Conservation (phyloP, 176 grass and related monocot genomes). For the Saccharum officinarum region DNA sequence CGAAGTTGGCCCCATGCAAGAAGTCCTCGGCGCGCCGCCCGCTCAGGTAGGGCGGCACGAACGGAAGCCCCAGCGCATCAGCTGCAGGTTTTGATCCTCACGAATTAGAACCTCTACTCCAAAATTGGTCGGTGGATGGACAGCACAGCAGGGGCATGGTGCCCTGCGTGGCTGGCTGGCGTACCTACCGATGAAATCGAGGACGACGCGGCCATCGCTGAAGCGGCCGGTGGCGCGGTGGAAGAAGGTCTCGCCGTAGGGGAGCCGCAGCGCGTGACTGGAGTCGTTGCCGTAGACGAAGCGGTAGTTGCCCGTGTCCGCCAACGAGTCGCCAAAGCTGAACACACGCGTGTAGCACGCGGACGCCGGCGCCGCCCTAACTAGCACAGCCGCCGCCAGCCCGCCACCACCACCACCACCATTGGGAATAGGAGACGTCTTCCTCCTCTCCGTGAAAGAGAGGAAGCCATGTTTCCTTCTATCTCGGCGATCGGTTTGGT, state of each 20-base stretch:
- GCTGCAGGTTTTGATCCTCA: constrained; percentile 6
- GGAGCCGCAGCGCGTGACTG: constrained; percentile 20
- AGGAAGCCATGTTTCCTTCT: constrained; percentile 8
- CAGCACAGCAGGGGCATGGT: background rate
- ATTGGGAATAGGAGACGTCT: background rate
- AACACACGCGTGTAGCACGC: constrained; percentile 60
- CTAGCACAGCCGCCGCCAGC: background rate
- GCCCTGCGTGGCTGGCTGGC: too few species aligned
- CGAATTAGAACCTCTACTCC: too few species aligned
- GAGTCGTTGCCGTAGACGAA: constrained; percentile 31
- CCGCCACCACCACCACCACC: background rate
- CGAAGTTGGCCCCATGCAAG: constrained; percentile 78
- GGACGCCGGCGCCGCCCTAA: background rate
- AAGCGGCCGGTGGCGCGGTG: constrained; percentile 65
- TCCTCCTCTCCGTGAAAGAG: background rate
- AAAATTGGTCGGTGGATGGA: too few species aligned
- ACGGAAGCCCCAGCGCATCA: constrained; percentile 46
- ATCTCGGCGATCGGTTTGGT: too few species aligned
- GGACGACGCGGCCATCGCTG: constrained; percentile 60
- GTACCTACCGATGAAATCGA: constrained; percentile 68
- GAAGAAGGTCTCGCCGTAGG: constrained; percentile 88
- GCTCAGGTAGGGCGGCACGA: constrained; percentile 57
- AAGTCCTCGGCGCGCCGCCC: constrained; percentile 43
- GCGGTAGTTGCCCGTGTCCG: constrained; percentile 74
- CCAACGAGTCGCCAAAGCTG: constrained; percentile 86